phyloP scores from a whole-genome alignment of 1,284 basidiomycete species.

The Dichomitus squalens region DNA sequence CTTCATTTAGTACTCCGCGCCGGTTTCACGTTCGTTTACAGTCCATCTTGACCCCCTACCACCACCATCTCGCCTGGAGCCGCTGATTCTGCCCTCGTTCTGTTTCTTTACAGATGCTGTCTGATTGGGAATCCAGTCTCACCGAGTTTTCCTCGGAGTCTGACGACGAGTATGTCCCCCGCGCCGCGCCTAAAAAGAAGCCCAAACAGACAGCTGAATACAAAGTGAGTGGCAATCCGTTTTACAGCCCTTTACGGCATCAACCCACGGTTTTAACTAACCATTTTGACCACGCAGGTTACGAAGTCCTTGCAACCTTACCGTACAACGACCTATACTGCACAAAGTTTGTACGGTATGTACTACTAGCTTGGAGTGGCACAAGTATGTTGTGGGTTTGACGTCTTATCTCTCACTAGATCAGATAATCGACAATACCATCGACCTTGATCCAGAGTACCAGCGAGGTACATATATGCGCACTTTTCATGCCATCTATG shows the following conservation, averaged over 20 bases:
- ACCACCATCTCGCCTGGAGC: slow-evolving; percentile 1
- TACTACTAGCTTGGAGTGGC: background rate
- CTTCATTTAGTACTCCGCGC: background rate
- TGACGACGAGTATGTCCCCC: slow-evolving; percentile 41
- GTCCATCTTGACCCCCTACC: slow-evolving; percentile 2
- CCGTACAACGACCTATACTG: slow-evolving; percentile 46
- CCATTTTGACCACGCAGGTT: slow-evolving; percentile 21
- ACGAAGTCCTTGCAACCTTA: slow-evolving; percentile 38
- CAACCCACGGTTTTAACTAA: too few species aligned
- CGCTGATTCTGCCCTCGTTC: slow-evolving; percentile 7
- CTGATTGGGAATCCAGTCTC: slow-evolving; percentile 43
- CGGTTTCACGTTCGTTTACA: background rate
- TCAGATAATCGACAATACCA: slow-evolving; percentile 46
- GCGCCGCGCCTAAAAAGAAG: slow-evolving; percentile 26
- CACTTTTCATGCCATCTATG: background rate
- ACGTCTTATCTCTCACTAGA: slow-evolving; percentile 33
- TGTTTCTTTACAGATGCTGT: slow-evolving; percentile 21
- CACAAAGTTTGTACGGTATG: slow-evolving; percentile 48
- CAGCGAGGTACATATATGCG: slow-evolving; percentile 44
- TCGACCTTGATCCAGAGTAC: slow-evolving; percentile 55
- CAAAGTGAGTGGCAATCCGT: slow-evolving; percentile 29
- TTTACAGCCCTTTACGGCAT: background rate
- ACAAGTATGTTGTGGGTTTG: background rate
- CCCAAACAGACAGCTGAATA: slow-evolving; percentile 36
- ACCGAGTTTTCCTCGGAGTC: slow-evolving; percentile 43